These are phyloP conservation scores for Alloascoidea hylecoeti DNA, from an alignment of 805 yeast species.

Conservation along the genomic window DNA sequence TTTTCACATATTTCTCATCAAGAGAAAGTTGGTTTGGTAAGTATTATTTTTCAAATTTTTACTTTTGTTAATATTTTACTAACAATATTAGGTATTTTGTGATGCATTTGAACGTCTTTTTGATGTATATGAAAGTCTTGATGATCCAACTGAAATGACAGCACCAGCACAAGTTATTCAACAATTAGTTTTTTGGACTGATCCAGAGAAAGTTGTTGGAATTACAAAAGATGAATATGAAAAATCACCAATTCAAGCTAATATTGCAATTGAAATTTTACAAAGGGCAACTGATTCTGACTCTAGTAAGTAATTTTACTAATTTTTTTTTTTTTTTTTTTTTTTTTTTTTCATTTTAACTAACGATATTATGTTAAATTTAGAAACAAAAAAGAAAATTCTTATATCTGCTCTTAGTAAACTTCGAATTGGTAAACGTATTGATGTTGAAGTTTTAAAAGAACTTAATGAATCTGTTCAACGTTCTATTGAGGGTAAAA, in stretches of 20 bases:
- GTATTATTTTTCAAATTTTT: conserved; percentile 24
- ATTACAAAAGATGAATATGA: conserved; percentile 24
- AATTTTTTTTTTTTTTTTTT: too few relatives aligned
- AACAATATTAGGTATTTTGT: neutral
- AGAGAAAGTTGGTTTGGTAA: conserved; percentile 40
- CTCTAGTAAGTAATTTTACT: too few relatives aligned
- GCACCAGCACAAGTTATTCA: conserved; percentile 43
- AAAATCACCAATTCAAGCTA: conserved; percentile 37
- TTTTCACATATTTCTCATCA: conserved; percentile 67
- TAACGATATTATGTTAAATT: too few relatives aligned
- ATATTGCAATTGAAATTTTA: conserved; percentile 39
- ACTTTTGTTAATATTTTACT: conserved; percentile 10
- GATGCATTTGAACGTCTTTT: conserved; percentile 52
- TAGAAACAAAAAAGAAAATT: conserved; percentile 38
- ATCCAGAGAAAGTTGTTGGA: conserved; percentile 53
- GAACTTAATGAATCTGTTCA: conserved; percentile 15
- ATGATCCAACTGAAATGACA: conserved; percentile 15
- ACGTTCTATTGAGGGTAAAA: conserved; percentile 17
- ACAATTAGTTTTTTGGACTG: conserved; percentile 76
- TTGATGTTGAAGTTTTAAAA: conserved; percentile 13
- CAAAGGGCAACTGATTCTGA: conserved; percentile 30
- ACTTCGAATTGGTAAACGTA: conserved; percentile 24
- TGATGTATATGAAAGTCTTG: conserved; percentile 21
- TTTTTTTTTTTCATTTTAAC: too few relatives aligned
- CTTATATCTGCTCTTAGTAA: conserved; percentile 36